These are phyloP conservation scores for Ambrosia artemisiifolia DNA, from an alignment of 129 eudicot genomes.

Conservation along the genomic window DNA sequence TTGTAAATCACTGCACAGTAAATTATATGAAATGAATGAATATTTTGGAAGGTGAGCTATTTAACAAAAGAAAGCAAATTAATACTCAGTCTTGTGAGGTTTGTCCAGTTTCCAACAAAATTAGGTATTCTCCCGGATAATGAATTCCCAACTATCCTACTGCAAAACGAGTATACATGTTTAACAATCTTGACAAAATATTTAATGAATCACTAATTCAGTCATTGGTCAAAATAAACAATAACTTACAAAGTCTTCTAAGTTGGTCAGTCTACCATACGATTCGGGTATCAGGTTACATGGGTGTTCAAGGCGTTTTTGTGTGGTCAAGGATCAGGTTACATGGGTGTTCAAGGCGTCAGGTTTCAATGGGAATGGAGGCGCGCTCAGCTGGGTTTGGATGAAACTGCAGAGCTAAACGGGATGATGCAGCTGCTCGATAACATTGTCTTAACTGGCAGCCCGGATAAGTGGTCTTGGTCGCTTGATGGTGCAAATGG, in stretches of 20 bases:
- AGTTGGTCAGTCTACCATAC: constrained; percentile 53
- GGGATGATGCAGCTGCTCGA: too few species aligned
- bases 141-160: constrained; percentile 72
- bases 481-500: too few species aligned
- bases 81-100: constrained; percentile 46
- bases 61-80: neutral
- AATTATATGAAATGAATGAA: neutral
- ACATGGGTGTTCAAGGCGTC: too few species aligned
- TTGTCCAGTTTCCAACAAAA: constrained; percentile 81
- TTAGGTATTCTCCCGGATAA: constrained; percentile 81
- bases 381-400: too few species aligned
- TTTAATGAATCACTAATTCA: neutral
- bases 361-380: too few species aligned
- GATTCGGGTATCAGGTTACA: constrained; percentile 69
- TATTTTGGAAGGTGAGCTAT: neutral
- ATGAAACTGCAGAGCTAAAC: too few species aligned
- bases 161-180: constrained; percentile 38
- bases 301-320: too few species aligned
- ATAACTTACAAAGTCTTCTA: constrained; percentile 74
- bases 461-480: too few species aligned
- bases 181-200: neutral
- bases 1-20: constrained; percentile 59
- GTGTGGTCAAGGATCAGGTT: too few species aligned
- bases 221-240: neutral
- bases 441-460: too few species aligned